These are phyloP conservation scores for Ogataea pini DNA, from an alignment of 805 yeast genomes.

Conservation along the genomic window DNA sequence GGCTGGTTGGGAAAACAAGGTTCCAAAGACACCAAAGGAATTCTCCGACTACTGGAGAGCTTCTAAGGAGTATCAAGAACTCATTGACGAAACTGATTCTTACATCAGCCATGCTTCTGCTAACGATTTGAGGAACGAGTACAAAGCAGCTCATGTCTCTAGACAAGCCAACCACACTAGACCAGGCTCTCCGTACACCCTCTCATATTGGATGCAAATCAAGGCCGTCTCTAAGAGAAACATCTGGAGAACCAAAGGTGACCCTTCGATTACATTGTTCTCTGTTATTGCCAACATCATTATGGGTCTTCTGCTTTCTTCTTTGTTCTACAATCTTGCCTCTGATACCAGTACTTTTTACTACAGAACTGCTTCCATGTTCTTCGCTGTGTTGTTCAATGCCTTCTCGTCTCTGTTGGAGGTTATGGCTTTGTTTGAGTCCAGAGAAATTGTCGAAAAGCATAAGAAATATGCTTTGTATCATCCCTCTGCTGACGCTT, in stretches of 20 bases:
- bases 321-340: conserved; percentile 53
- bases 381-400: conserved; percentile 62
- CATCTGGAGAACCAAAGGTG: conserved; percentile 48
- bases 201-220: conserved; percentile 52
- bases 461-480: conserved; percentile 56
- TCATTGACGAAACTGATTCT: conserved; percentile 39
- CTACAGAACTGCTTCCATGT: conserved; percentile 60
- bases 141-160: conserved; percentile 46
- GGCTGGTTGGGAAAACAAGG: conserved; percentile 38
- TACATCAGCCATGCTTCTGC: conserved; percentile 15
- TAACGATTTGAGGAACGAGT: conserved; percentile 13
- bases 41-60: conserved; percentile 40
- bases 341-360: conserved; percentile 46
- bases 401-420: conserved; percentile 61
- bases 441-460: conserved; percentile 56
- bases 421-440: conserved; percentile 51
- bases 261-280: conserved; percentile 47
- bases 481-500: conserved; percentile 59
- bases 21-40: conserved; percentile 40
- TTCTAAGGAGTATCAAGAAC: conserved; percentile 32
- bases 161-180: conserved; percentile 50
- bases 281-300: conserved; percentile 45
- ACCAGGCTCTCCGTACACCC: conserved; percentile 51
- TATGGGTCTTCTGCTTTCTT: conserved; percentile 55
- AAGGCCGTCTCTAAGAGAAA: conserved; percentile 48